These are phyloP conservation scores for Crucihimalaya himalaica DNA, from an alignment of 345 rosid genomes.

Conservation along the genomic window DNA sequence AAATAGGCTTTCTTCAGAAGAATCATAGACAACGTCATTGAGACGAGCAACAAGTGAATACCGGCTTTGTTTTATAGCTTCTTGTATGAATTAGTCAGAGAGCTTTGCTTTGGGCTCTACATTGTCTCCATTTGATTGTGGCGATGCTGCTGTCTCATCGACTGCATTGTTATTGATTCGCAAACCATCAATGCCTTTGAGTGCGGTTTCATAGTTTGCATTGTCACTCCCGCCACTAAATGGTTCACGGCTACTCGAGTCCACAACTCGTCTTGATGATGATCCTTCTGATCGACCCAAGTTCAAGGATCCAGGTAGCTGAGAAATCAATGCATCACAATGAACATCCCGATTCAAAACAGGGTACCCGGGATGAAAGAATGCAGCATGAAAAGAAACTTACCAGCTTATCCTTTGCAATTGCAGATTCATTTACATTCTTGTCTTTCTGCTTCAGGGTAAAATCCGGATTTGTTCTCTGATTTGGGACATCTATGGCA, in stretches of 20 bases:
- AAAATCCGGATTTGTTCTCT: slow-evolving; percentile 58
- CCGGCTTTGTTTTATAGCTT: not conserved
- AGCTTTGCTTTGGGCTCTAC: slow-evolving; percentile 30
- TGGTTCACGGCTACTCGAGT: slow-evolving; percentile 59
- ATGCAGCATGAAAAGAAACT: not conserved
- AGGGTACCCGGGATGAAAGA: not conserved
- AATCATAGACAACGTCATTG: slow-evolving; percentile 30
- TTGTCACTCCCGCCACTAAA: slow-evolving; percentile 48
- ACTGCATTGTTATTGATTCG: slow-evolving; percentile 48
- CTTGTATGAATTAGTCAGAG: slow-evolving; percentile 18
- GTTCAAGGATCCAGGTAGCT: slow-evolving; percentile 59
- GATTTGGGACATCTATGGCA: slow-evolving; percentile 58
- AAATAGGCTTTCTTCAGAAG: slow-evolving; percentile 23
- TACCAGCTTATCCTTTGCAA: slow-evolving; percentile 34
- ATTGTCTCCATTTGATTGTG: slow-evolving; percentile 29
- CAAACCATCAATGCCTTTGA: slow-evolving; percentile 67
- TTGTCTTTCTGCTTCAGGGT: slow-evolving; percentile 70
- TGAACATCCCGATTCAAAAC: not conserved
- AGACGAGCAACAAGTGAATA: slow-evolving; percentile 17
- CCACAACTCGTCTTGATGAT: slow-evolving; percentile 66
- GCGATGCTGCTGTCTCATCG: slow-evolving; percentile 22
- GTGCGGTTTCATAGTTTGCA: slow-evolving; percentile 54
- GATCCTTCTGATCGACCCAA: slow-evolving; percentile 63
- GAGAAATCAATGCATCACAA: slow-evolving; percentile 20
- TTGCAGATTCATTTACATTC: slow-evolving; percentile 62